Conservation (phyloP, 345 rosid species). For the Citrus glauca region DNA sequence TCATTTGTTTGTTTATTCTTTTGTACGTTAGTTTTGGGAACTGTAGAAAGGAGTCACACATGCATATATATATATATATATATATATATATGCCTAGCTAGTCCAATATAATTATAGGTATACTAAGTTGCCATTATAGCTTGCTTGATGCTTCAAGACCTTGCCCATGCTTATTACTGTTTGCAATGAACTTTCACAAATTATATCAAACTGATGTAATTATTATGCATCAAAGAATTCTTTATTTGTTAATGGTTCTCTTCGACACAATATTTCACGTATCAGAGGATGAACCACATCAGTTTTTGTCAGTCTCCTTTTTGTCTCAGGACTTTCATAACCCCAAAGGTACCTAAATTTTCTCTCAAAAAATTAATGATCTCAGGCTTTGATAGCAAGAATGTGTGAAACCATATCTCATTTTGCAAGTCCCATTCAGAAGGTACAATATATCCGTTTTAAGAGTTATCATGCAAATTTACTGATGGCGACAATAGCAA, state of each 20-base stretch:
- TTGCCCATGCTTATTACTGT: background rate
- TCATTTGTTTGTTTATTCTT: slow-evolving; percentile 33
- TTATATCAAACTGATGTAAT: background rate
- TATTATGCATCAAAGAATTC: background rate
- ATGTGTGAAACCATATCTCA: no score
- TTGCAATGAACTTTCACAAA: background rate
- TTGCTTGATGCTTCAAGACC: background rate
- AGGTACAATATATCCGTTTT: background rate
- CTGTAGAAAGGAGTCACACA: slow-evolving; percentile 10
- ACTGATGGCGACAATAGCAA: background rate
- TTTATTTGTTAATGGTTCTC: background rate
- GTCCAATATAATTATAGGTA: background rate
- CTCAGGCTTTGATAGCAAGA: background rate
- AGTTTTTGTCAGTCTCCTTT: background rate
- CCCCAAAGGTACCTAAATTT: no score
- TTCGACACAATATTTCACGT: background rate
- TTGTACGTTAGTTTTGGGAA: slow-evolving; percentile 28
- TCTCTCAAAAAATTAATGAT: background rate
- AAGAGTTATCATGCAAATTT: background rate
- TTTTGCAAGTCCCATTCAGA: background rate
- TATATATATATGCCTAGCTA: slow-evolving; percentile 1
- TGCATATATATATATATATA: background rate
- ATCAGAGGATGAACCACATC: background rate
- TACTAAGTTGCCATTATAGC: background rate
- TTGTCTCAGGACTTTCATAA: no score